Evolutionary conservation across 2,329 filamentous ascomycete genomes (phyloP).

Genomic region (Verticillium albo-atrum): DNA sequence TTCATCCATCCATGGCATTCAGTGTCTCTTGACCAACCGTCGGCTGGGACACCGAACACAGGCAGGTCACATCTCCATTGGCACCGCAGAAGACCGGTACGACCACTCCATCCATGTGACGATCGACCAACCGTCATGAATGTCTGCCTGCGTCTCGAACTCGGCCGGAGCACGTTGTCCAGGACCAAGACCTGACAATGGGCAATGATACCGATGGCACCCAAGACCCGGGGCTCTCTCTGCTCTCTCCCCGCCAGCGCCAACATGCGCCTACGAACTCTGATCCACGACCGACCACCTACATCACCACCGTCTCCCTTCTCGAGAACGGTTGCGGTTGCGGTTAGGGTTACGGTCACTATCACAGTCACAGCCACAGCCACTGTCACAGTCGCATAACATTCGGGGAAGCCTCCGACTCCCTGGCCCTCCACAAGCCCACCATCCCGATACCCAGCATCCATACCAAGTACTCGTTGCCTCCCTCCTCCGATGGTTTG

Average conservation of each 20-base stretch:
- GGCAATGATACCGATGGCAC: background rate
- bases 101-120: background rate
- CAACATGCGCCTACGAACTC: background rate
- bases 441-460: too few species aligned
- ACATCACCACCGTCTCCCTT: background rate
- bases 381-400: background rate
- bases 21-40: too few species aligned
- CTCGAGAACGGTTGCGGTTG: background rate
- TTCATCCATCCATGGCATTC: background rate
- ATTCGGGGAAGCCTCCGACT: background rate
- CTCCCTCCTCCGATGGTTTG: background rate
- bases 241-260: background rate
- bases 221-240: background rate
- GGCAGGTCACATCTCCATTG: background rate
- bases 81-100: background rate
- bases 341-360: background rate
- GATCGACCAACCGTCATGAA: background rate
- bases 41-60: background rate
- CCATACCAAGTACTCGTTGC: too few species aligned
- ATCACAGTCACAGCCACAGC: background rate
- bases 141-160: too few species aligned
- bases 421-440: background rate
- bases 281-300: background rate
- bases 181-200: too few species aligned
- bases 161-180: background rate